phyloP scores from a whole-genome alignment of 495 filamentous ascomycete species.

The Cenococcum geophilum region DNA sequence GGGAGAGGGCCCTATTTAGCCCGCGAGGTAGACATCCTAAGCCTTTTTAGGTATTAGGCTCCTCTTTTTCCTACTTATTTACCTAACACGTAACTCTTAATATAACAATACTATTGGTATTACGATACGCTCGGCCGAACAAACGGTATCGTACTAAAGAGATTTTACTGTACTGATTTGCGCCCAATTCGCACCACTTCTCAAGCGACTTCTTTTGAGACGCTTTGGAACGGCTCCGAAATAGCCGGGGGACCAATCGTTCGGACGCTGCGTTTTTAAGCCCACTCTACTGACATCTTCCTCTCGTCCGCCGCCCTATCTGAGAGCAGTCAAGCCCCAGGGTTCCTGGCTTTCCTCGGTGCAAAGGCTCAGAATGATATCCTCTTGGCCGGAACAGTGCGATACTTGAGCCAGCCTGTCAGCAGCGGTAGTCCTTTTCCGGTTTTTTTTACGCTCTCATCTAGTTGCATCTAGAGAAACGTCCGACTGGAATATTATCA shows the following conservation, averaged over 20 bases:
- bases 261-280: conserved; percentile 14
- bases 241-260: conserved; percentile 22
- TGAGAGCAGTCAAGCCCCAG: conserved; percentile 22
- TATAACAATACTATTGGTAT: too few species aligned
- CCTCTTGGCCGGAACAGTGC: conserved; percentile 30
- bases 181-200: not conserved
- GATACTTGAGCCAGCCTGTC: conserved; percentile 14
- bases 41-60: too few species aligned
- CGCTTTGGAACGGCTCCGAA: conserved; percentile 13
- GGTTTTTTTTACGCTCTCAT: conserved; percentile 14
- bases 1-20: too few species aligned
- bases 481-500: conserved; percentile 2
- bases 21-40: too few species aligned
- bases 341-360: conserved; percentile 23
- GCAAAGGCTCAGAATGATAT: conserved; percentile 7
- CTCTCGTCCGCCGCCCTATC: conserved; percentile 30
- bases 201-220: not conserved
- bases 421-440: conserved; percentile 30
- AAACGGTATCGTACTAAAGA: too few species aligned
- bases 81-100: too few species aligned
- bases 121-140: too few species aligned
- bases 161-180: too few species aligned
- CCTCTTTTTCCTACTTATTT: too few species aligned
- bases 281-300: conserved; percentile 28
- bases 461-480: conserved; percentile 5